Conservation (phyloP, 2,329 filamentous ascomycete genomes). For the Colletotrichum neosansevieriae region DNA sequence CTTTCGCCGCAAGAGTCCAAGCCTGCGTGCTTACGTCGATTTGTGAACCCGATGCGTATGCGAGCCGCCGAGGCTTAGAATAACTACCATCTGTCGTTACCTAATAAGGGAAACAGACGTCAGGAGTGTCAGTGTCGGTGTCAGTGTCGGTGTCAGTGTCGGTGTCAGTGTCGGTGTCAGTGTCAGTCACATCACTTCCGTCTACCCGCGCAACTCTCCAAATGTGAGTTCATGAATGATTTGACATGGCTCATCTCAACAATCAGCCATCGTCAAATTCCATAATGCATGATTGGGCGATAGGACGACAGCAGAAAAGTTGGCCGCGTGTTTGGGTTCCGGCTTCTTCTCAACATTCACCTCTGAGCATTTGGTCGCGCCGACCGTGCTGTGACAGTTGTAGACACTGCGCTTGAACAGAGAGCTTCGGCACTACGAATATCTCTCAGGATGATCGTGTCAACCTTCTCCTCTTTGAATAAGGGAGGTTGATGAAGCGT, state of each 20-base stretch:
- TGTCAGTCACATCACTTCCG: slow-evolving; percentile 5
- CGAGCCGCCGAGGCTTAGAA: neutral
- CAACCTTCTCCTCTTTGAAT: too few relatives aligned
- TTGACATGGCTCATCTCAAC: slow-evolving; percentile 22
- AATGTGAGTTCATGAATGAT: neutral
- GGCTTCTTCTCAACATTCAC: too few relatives aligned
- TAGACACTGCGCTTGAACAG: too few relatives aligned
- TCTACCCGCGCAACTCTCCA: neutral
- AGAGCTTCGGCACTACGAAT: too few relatives aligned
- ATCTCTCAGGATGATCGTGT: too few relatives aligned
- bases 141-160: slow-evolving; percentile 4
- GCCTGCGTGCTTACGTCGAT: neutral
- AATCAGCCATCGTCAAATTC: too few relatives aligned
- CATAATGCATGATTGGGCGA: too few relatives aligned
- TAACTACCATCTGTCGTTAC: slow-evolving; percentile 2
- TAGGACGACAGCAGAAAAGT: too few relatives aligned
- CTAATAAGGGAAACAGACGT: slow-evolving; percentile 4
- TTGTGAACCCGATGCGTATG: slow-evolving; percentile 7
- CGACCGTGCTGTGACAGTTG: too few relatives aligned
- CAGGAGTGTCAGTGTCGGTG: slow-evolving; percentile 4
- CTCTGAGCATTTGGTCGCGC: too few relatives aligned
- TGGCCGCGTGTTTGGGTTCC: too few relatives aligned
- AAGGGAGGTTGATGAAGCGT: too few relatives aligned
- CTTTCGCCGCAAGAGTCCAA: neutral
- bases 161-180: slow-evolving; percentile 1